These are phyloP conservation scores for Gaeumannomyces sp. DNA, from an alignment of 2,329 filamentous ascomycete species.

Conservation along the genomic window DNA sequence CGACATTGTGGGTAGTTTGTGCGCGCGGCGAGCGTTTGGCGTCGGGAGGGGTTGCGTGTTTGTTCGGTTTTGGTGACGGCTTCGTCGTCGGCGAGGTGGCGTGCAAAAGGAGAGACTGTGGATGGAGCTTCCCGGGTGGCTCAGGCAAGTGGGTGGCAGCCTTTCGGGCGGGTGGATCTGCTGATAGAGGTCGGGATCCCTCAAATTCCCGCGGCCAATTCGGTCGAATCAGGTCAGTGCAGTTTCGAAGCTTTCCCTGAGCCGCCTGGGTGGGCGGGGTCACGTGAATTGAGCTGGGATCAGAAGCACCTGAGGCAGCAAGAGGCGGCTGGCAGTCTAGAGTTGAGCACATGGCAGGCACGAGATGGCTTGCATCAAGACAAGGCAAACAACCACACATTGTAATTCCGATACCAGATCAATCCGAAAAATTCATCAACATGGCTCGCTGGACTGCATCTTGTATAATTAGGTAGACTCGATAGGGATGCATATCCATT, in stretches of 20 bases:
- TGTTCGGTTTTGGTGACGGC: not conserved
- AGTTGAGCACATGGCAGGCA: no score
- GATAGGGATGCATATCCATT: not conserved
- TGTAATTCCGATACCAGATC: not conserved
- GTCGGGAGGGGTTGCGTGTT: not conserved
- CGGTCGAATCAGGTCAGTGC: slow-evolving; percentile 9
- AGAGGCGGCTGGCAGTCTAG: no score
- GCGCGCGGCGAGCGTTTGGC: not conserved
- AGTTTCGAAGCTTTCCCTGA: slow-evolving; percentile 9
- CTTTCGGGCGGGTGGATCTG: slow-evolving; percentile 1
- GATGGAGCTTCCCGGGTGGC: not conserved
- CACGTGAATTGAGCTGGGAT: slow-evolving; percentile 5
- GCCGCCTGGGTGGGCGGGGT: not conserved
- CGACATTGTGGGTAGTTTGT: slow-evolving; percentile 43
- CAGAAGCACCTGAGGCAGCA: slow-evolving; percentile 3
- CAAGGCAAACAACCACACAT: no score
- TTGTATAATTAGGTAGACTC: not conserved
- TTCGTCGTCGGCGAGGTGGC: slow-evolving; percentile 7
- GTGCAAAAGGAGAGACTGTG: not conserved
- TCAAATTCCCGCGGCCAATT: slow-evolving; percentile 12
- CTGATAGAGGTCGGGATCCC: slow-evolving; percentile 3
- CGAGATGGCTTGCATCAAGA: no score
- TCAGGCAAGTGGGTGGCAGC: not conserved
- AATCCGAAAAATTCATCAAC: not conserved
- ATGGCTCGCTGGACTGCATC: not conserved